Base-by-base conservation (phyloP, 768 basidiomycete genomes). In the Termitomyces heimii region DNA sequence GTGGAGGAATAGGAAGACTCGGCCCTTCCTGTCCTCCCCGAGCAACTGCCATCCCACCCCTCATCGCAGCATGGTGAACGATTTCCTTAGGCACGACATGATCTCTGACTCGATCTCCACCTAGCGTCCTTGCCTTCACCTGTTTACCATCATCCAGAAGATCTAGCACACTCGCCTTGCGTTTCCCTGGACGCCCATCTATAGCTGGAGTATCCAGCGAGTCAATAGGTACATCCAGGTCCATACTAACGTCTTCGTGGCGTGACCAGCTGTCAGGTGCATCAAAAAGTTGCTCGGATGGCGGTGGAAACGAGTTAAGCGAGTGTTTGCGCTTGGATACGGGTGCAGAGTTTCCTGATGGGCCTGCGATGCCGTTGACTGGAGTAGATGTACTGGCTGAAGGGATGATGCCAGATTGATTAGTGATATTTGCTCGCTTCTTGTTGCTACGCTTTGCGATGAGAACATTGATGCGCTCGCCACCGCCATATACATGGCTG, bases 401-500 rank as follows among this genome's bases (percentile, higher is more conserved):
- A 13, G 68, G 65, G 31, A 70, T 60, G 29, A 55, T 58, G 22
- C 31, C 35, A 18, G 59, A 51, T 22, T 64, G 63, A 4, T 64
- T 67, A 10, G 57, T 67, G 28, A 74, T 65, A 45, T 66, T 66
- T 14, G 63, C 70, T 50, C 89, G 81, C 68, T 87, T 88, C 73
- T 89, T 89, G 55, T 73, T 74, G 31, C 75, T 82, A 55, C 88
- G 81, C 68, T 90, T 89, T 49, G 89, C 89, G 8, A 91, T 83
- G 13, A 92, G 79, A 57, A 82, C 80, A 62, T 91, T 88, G 45
- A 91, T 79, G 47, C 80, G 75, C 68, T 89, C 88, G 16, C 79
- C 82, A 2, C 75, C 71, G 4, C 68, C 72, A 53, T 72, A 73
- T 50, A 71, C 70, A 53, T 68, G 70, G 10, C 58, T 61, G 54